Evolutionary conservation across 805 yeast genomes (phyloP), one percentile per base, ranked within the genome.

Genomic region (Ogataea haglerorum): DNA sequence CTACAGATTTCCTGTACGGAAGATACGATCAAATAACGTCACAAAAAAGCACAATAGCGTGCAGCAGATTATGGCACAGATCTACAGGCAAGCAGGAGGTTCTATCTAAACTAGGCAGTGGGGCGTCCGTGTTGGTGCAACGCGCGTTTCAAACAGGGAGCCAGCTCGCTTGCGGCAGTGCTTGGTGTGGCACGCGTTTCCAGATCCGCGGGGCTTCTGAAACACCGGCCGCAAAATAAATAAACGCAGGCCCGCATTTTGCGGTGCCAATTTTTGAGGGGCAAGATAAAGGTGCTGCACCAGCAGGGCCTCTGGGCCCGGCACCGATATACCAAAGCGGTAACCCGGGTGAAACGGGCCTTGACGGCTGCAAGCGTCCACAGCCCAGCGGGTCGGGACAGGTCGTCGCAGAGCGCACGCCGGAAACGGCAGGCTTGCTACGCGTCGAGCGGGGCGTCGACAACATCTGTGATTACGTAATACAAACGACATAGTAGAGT

Each of bases 141-240:
- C 19, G 25, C n/a, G 10, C 10, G 31, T 18, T 26, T 27, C 38
- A 10, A 34, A 26, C 13, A 6, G 26, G 38, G 10, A 16, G 19
- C 18, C 10, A 9, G 17, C 30, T 3, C 16, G 25, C 14, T 24
- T 13, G 9, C 2, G 23, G 19, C 26, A 21, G 13, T 27, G 18
- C 38, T 16, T 17, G 10, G 14, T 34, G 38, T 34, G 38, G 15
- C 23, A 9, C 25, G 31, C 26, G 38, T 14, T 17, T 26, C 38
- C 38, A 2, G 12, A 34, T 10, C 6, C 17, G 26, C 19, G 9
- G 8, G 4, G n/a, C 19, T 17, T 27, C 14, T 18, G 18, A 34
- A 34, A 25, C 30, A 27, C 38, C 14, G n/a, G 6, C 6, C 13
- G 14, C 27, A 24, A 10, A 12, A 24, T 12, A 24, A 24, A 24